A percentile compares a stretch with the other conserved stretches of the same genome.
These are phyloP conservation scores for Aspergillus sp. DNA, from an alignment of 2,329 filamentous ascomycete genomes.

Conservation along the genomic window DNA sequence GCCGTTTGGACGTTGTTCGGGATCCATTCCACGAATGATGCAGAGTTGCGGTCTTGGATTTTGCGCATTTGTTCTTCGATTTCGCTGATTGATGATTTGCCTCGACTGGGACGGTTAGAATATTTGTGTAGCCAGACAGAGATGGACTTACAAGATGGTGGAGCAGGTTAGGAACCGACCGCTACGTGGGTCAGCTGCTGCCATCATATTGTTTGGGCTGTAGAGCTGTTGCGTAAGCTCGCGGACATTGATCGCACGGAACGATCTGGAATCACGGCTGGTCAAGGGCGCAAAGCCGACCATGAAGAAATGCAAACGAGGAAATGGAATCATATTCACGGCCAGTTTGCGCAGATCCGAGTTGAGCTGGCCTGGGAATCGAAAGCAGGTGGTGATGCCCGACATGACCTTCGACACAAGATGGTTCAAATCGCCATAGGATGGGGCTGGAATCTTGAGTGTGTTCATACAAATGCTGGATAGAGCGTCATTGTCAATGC, in stretches of 20 bases:
- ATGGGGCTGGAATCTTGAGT: slow-evolving; percentile 96
- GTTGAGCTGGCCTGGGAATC: slow-evolving; percentile 99
- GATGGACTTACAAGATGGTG: slow-evolving; percentile 73
- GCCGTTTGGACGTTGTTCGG: slow-evolving; percentile 99
- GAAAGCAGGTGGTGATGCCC: slow-evolving; percentile 94
- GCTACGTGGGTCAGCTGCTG: slow-evolving; percentile 98
- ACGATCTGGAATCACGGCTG: slow-evolving; percentile 83
- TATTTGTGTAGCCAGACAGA: slow-evolving; percentile 1
- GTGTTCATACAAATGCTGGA: slow-evolving; percentile 99
- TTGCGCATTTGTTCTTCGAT: slow-evolving; percentile 99
- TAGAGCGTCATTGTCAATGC: slow-evolving; percentile 99
- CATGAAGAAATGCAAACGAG: slow-evolving; percentile 99
- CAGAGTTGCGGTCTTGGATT: slow-evolving; percentile 98
- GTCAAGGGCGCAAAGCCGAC: slow-evolving; percentile 98
- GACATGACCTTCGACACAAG: slow-evolving; percentile 99
- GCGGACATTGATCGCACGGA: slow-evolving; percentile 95
- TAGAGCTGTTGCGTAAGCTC: slow-evolving; percentile 99
- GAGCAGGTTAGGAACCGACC: slow-evolving; percentile 99
- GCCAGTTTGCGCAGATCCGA: slow-evolving; percentile 98
- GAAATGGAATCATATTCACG: slow-evolving; percentile 99
- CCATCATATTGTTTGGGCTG: slow-evolving; percentile 99
- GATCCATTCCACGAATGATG: slow-evolving; percentile 99
- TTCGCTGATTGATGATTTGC: slow-evolving; percentile 99
- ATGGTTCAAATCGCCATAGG: slow-evolving; percentile 99
- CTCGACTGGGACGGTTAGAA: slow-evolving; percentile 61